phyloP scores from a whole-genome alignment of 768 basidiomycete species.

The Tricholoma flavovirens region DNA sequence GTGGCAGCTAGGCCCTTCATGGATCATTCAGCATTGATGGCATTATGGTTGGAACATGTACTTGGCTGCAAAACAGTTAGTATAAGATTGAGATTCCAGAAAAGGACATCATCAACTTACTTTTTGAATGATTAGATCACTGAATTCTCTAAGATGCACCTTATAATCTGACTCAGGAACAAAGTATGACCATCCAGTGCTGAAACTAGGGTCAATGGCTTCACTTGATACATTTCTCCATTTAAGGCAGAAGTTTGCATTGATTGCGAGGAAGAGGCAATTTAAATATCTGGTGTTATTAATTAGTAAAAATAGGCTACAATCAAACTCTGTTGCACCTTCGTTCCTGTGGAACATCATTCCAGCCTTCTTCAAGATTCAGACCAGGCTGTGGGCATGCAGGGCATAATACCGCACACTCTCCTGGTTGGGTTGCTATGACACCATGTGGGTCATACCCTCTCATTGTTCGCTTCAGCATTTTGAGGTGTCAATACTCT shows the following conservation, averaged over 20 bases:
- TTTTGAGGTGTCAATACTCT: conserved; percentile 19
- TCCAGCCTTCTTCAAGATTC: no score
- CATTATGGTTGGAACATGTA: conserved; percentile 1
- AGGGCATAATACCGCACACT: conserved; percentile 20
- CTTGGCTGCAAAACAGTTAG: not conserved
- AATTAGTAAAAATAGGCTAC: not conserved
- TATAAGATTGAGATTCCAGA: not conserved
- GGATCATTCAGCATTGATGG: not conserved
- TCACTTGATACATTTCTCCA: no score
- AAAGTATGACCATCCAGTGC: not conserved
- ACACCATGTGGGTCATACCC: conserved; percentile 19
- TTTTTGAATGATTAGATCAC: no score
- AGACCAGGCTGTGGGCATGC: conserved; percentile 23
- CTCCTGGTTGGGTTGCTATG: conserved; percentile 10
- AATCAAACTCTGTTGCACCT: not conserved
- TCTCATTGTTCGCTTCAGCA: conserved; percentile 21
- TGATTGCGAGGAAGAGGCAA: conserved; percentile 5
- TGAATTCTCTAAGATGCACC: conserved; percentile 9
- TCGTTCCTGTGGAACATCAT: no score
- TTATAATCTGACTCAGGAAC: conserved; percentile 10
- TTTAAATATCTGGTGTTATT: conserved; percentile 1
- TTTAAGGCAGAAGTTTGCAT: no score
- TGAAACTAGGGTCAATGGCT: no score
- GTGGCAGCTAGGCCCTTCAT: no score
- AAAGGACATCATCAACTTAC: no score